Conservation (phyloP, 768 basidiomycete genomes). For the Sporobolomyces roseus region DNA sequence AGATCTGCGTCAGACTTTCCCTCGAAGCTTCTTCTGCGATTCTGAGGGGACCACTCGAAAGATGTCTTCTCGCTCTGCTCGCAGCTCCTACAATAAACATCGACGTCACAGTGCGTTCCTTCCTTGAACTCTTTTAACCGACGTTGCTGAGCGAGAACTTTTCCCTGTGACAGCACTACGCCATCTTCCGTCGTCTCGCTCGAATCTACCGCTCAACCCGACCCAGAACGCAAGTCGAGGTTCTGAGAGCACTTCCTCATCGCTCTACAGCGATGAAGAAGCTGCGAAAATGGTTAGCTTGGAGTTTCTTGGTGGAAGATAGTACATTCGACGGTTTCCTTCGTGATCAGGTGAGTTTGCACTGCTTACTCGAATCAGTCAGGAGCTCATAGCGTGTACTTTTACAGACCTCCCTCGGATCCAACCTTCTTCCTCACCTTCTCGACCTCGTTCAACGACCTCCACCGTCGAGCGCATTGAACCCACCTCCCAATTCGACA, state of each 20-base stretch:
- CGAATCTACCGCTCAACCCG: neutral
- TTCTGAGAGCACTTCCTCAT: slow-evolving; percentile 11
- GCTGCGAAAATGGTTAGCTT: slow-evolving; percentile 24
- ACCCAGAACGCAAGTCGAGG: slow-evolving; percentile 7
- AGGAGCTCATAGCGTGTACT: neutral
- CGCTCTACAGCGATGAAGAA: neutral
- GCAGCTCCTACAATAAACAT: neutral
- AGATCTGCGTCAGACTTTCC: slow-evolving; percentile 1
- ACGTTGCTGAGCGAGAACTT: too few species aligned
- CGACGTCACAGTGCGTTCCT: neutral
- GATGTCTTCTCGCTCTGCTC: neutral
- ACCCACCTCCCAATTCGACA: neutral
- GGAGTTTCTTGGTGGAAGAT: slow-evolving; percentile 6
- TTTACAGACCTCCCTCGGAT: neutral
- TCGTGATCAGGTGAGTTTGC: neutral
- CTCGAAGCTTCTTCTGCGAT: slow-evolving; percentile 15
- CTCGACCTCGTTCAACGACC: slow-evolving; percentile 2
- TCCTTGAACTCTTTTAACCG: neutral
- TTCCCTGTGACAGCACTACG: neutral
- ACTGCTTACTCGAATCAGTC: neutral
- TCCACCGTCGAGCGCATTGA: slow-evolving; percentile 6
- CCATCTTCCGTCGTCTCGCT: slow-evolving; percentile 11
- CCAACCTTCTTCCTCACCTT: neutral
- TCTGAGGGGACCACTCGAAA: neutral
- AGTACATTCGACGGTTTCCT: neutral